Percentiles rank a stretch among this genome's conserved stretches.
phyloP scores from a whole-genome alignment of 805 yeast genomes.

The Candida yuanshanica region DNA sequence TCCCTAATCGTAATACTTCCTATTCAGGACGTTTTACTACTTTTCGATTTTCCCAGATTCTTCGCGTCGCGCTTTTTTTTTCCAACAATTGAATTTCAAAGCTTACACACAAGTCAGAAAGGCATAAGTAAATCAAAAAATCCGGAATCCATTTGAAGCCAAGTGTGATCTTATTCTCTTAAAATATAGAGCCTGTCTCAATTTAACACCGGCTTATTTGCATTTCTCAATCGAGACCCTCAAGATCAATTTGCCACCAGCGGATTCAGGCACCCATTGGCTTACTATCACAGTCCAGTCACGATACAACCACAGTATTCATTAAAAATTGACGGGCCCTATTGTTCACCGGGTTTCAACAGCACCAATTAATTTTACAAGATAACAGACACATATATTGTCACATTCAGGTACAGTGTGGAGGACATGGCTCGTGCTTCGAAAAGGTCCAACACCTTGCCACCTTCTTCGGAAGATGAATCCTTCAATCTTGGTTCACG shows the following conservation, averaged over 20 bases:
- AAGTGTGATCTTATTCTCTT: too few species aligned
- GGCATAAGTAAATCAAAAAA: too few species aligned
- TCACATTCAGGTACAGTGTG: constrained; percentile 10
- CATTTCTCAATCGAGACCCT: too few species aligned
- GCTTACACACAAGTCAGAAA: too few species aligned
- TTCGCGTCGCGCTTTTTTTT: background rate
- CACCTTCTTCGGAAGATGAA: constrained; percentile 17
- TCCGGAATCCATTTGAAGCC: too few species aligned
- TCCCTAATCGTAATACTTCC: background rate
- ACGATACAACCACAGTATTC: background rate
- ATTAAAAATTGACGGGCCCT: background rate
- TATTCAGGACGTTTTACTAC: background rate
- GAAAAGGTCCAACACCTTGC: background rate
- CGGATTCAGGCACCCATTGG: too few species aligned
- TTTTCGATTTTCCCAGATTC: background rate
- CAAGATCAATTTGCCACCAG: too few species aligned
- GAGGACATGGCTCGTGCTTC: constrained; percentile 8
- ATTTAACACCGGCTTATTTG: too few species aligned
- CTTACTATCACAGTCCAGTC: too few species aligned
- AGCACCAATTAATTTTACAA: constrained; percentile 2
- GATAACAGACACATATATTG: constrained; percentile 5
- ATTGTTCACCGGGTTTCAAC: background rate
- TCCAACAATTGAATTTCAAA: too few species aligned
- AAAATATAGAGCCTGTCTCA: too few species aligned
- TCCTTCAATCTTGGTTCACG: constrained; percentile 26